Percentiles rank a stretch among this genome's conserved stretches.
Evolutionary conservation across 164 flowering plant genomes (phyloP).

Genomic region (Nelumbo lutea): DNA sequence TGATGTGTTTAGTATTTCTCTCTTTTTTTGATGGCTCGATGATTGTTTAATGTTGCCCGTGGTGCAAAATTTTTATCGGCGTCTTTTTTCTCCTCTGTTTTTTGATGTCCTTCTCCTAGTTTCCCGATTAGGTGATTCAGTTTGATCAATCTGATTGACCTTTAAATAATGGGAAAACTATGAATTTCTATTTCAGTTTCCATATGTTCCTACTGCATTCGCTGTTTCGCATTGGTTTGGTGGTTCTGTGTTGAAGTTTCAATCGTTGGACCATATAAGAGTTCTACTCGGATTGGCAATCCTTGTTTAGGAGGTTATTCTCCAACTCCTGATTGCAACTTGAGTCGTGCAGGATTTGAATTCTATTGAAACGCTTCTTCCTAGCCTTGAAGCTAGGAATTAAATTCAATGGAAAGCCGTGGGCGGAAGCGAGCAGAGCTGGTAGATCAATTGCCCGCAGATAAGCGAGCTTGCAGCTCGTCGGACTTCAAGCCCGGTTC

Average conservation of each 20-base stretch:
- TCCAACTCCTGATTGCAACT: background rate
- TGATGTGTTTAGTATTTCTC: too few relatives aligned
- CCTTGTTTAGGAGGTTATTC: background rate
- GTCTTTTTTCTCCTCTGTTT: too few relatives aligned
- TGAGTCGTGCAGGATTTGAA: background rate
- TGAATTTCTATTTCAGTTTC: background rate
- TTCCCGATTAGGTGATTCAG: too few relatives aligned
- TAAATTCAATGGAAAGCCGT: slow-evolving; percentile 49
- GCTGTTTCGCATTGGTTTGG: too few relatives aligned
- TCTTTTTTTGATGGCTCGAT: too few relatives aligned
- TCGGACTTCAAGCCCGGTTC: slow-evolving; percentile 53
- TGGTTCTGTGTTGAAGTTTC: too few relatives aligned
- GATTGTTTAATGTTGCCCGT: too few relatives aligned
- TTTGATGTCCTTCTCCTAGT: too few relatives aligned
- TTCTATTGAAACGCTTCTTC: background rate
- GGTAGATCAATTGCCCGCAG: slow-evolving; percentile 64
- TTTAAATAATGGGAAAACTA: too few relatives aligned
- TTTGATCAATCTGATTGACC: too few relatives aligned
- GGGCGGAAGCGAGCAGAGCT: slow-evolving; percentile 66
- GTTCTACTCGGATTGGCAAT: background rate
- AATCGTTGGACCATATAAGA: background rate
- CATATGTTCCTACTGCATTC: too few relatives aligned
- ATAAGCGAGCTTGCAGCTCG: slow-evolving; percentile 80
- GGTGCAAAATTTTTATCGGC: too few relatives aligned
- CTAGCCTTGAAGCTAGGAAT: background rate